phyloP scores from a whole-genome alignment of 73 alveolate genomes.

The Symbiodinium natans region DNA sequence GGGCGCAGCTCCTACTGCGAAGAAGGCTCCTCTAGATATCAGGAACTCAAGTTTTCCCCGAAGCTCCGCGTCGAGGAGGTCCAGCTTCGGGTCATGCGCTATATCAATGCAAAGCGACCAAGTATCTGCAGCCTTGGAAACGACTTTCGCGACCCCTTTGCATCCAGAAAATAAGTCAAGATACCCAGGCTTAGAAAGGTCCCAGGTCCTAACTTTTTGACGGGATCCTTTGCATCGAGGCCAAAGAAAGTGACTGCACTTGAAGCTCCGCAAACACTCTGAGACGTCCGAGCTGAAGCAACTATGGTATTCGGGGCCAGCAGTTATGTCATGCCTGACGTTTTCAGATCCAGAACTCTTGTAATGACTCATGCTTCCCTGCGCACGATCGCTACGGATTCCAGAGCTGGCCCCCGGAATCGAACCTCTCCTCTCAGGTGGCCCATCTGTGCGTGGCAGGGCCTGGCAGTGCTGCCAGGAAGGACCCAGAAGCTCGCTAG shows the following conservation, averaged over 20 bases:
- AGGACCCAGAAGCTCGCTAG: neutral
- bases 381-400: too few relatives aligned
- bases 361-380: too few relatives aligned
- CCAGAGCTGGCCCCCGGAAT: neutral
- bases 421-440: neutral
- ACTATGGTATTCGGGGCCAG: neutral
- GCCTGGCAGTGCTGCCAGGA: neutral
- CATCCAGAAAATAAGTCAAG: constrained; percentile 23
- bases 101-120: constrained; percentile 28
- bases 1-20: neutral
- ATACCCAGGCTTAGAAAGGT: neutral
- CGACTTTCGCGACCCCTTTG: neutral
- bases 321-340: neutral
- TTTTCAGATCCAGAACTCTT: neutral
- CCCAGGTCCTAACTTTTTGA: neutral
- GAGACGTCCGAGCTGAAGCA: neutral
- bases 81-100: neutral
- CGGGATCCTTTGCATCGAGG: neutral
- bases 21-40: neutral
- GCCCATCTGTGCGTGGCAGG: neutral
- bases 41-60: neutral
- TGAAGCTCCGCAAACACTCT: neutral
- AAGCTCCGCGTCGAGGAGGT: neutral
- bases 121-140: neutral
- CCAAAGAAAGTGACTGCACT: neutral